Conservation (phyloP, 106 monocot species). For the Dioscorea dumetorum region DNA sequence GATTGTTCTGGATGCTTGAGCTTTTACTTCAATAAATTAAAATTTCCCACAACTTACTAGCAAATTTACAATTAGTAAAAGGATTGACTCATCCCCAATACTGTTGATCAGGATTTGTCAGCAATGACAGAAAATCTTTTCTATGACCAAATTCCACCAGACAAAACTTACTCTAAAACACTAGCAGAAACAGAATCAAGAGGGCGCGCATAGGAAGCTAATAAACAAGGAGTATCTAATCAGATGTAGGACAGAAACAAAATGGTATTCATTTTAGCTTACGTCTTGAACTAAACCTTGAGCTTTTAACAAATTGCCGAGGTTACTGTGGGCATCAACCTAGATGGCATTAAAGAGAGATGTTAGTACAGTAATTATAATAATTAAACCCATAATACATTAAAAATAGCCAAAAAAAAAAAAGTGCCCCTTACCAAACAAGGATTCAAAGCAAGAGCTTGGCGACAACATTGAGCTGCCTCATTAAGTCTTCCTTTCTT, state of each 20-base stretch:
- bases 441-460: conserved; percentile 86
- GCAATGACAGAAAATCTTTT: too few relatives aligned
- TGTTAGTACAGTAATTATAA: neutral
- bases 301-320: conserved; percentile 92
- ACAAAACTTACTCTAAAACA: too few relatives aligned
- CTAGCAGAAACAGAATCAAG: too few relatives aligned
- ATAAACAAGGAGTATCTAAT: too few relatives aligned
- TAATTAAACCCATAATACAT: neutral
- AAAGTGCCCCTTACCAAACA: conserved; percentile 37
- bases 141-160: too few relatives aligned
- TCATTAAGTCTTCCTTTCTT: conserved; percentile 83
- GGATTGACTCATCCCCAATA: too few relatives aligned
- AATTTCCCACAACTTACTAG: too few relatives aligned
- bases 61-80: too few relatives aligned
- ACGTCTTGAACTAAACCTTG: conserved; percentile 89
- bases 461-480: conserved; percentile 83
- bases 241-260: neutral
- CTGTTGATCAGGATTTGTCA: too few relatives aligned
- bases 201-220: too few relatives aligned
- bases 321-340: conserved; percentile 97
- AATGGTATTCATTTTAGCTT: conserved; percentile 2
- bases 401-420: conserved; percentile 2
- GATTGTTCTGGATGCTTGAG: too few relatives aligned
- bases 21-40: too few relatives aligned
- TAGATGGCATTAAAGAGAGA: conserved; percentile 8